phyloP scores from a whole-genome alignment of 345 rosid genomes.

The Eucalyptus coolabah region DNA sequence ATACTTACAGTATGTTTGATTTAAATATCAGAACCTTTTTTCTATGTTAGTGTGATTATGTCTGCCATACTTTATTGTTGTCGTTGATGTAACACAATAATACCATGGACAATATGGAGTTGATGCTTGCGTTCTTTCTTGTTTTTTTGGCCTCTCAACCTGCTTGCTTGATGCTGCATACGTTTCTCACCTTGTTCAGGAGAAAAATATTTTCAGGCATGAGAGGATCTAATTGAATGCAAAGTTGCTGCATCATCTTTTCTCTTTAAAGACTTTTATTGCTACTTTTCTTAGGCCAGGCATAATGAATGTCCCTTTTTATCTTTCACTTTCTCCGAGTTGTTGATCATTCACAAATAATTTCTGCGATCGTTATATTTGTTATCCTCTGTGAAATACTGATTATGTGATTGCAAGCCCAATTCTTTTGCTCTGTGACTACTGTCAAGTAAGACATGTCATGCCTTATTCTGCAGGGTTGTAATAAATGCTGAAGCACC shows the following conservation, averaged over 20 bases:
- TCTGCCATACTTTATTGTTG: not conserved
- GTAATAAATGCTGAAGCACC: conserved; percentile 90
- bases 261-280: not conserved
- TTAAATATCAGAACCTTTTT: not conserved
- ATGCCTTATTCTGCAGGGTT: conserved; percentile 47
- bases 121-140: not conserved
- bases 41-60: not conserved
- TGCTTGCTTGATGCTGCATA: not conserved
- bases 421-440: not conserved
- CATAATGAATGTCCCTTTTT: not conserved
- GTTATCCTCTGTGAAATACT: not conserved
- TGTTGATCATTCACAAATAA: not conserved
- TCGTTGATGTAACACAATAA: not conserved
- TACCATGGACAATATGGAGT: not conserved
- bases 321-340: not conserved
- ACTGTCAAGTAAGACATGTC: not conserved
- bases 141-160: not conserved
- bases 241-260: not conserved
- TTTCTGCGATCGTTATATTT: not conserved
- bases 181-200: not conserved
- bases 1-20: not conserved
- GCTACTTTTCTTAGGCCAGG: not conserved
- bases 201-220: not conserved
- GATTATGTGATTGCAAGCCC: not conserved
- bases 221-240: not conserved